Evolutionary conservation across 23 red algal species (phyloP).

Genomic region (Chondrus crispus): DNA sequence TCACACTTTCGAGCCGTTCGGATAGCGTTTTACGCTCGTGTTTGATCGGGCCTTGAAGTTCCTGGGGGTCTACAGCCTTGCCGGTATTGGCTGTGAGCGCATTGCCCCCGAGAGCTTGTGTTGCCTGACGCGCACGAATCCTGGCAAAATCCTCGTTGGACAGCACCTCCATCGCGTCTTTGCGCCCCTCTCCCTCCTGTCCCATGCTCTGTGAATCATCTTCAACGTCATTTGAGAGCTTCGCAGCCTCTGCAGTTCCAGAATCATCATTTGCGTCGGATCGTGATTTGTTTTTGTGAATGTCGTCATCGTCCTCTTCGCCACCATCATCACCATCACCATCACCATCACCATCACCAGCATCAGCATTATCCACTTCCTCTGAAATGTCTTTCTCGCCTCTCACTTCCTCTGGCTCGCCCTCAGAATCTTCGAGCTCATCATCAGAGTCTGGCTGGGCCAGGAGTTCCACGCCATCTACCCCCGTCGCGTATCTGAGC

Average conservation of each 20-base stretch:
- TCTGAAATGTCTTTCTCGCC: neutral
- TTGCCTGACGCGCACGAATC: slow-evolving; percentile 39
- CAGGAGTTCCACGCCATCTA: slow-evolving; percentile 67
- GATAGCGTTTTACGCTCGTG: slow-evolving; percentile 37
- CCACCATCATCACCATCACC: neutral
- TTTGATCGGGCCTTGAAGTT: slow-evolving; percentile 42
- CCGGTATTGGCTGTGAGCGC: neutral
- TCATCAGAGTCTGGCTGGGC: slow-evolving; percentile 21
- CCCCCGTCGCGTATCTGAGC: slow-evolving; percentile 18
- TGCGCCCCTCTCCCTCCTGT: neutral
- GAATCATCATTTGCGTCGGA: neutral
- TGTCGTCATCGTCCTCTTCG: neutral
- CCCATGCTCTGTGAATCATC: neutral
- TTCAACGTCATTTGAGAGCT: neutral
- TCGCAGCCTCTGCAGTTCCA: neutral
- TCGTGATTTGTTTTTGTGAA: neutral
- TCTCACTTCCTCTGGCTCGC: neutral
- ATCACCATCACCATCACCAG: neutral
- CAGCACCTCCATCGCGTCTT: slow-evolving; percentile 35
- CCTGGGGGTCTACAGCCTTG: slow-evolving; percentile 25
- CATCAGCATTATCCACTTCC: neutral
- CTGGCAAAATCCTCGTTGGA: slow-evolving; percentile 61
- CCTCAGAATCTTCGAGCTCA: neutral
- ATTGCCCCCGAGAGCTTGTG: slow-evolving; percentile 5
- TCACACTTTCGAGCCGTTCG: slow-evolving; percentile 62